Base-by-base conservation (phyloP, 768 basidiomycete species). In the Suillus subluteus region DNA sequence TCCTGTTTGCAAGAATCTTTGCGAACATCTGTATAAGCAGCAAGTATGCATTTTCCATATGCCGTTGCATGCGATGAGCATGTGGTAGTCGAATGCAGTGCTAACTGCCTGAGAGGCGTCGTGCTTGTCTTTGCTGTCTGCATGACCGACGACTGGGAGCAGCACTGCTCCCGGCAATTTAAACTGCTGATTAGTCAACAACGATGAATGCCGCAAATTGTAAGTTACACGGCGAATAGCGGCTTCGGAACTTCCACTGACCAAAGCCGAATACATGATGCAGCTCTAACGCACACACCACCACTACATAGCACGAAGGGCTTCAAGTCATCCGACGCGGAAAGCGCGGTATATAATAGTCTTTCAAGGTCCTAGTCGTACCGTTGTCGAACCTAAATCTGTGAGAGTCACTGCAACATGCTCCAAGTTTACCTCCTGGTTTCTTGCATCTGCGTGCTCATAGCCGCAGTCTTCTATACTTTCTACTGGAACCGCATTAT, bases 401-500 rank as follows among this genome's bases (percentile, higher is more conserved):
- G 59, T 13, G 40, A 61, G 41, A 21, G 26, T 21, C 26, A 13
- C 12, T 43, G 6, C 65, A 62, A 64, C 67, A 90, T 91, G 87
- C 79, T 92, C 62, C 82, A 84, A 78, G 75, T 76, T 52, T 80
- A 87, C 62, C 84, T 95, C 32, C 81, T 94, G 68, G 81, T 89
- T 67, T 82, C 87, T 62, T 91, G 88, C 76, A 76, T 90, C 62
- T 85, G 83, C 72, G 86, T 84, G 35, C 76, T 83, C 68, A 59
- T 86, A 43, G 84, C 83, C 18, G 79, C 89, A 8, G 78, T 92
- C 65, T 80, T 94, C 67, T 93, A 94, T 79, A 84, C 94, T 69
- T 96, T 98, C 84, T 98, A 92, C 80, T 94, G 92, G 88, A 96
- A 95, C 79, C 87, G 95, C 48, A 80, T 97, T 62, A 76, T 97